A percentile compares a stretch with the other conserved stretches of the same genome.
Conservation (phyloP, 345 rosid genomes). For the Eucalyptus pauciflora region DNA sequence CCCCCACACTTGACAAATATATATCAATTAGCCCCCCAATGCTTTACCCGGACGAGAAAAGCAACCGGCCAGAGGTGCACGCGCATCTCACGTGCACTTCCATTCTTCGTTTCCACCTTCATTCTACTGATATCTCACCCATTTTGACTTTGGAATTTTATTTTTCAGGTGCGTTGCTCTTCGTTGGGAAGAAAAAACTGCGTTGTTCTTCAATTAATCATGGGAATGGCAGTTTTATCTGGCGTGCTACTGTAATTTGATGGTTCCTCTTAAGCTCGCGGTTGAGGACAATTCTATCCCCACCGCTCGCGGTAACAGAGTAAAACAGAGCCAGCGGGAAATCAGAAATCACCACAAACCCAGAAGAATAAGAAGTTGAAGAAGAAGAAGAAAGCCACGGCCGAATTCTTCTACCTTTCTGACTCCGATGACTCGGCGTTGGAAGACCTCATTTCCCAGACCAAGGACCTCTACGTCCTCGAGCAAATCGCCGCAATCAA, state of each 20-base stretch:
- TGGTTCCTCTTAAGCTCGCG: background rate
- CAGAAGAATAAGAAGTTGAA: background rate
- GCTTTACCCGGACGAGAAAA: background rate
- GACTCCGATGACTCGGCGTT: background rate
- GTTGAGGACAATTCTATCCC: background rate
- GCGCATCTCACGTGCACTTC: background rate
- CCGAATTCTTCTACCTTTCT: background rate
- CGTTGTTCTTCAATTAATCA: background rate
- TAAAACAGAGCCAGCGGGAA: background rate
- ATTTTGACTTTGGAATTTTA: background rate
- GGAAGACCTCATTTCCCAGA: background rate
- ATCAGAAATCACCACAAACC: background rate
- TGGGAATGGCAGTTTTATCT: background rate
- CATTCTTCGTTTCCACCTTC: no score
- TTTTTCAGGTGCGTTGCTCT: background rate
- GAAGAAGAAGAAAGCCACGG: background rate
- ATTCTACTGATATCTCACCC: background rate
- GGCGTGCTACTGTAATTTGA: background rate
- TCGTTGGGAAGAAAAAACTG: background rate
- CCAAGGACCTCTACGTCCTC: conserved; percentile 38
- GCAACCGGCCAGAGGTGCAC: background rate
- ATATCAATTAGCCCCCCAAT: background rate
- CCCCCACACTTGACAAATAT: no score
- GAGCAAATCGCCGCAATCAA: conserved; percentile 68
- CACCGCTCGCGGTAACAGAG: background rate